Evolutionary conservation across 768 basidiomycete genomes (phyloP).

Genomic region (Saitozyma sp.): DNA sequence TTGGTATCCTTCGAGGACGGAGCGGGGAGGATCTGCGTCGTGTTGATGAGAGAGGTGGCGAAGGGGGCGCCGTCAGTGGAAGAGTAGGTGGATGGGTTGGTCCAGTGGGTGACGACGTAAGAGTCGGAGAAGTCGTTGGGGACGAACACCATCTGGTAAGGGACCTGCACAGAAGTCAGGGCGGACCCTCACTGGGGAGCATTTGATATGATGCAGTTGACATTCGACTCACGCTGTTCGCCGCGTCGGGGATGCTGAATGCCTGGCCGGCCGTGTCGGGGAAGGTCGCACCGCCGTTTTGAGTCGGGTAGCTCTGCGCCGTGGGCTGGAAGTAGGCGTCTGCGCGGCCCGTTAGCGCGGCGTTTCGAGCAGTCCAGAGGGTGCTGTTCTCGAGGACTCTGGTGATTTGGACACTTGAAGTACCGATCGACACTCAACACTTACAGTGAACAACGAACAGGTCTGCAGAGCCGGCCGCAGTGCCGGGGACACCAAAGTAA

Average conservation of each 20-base stretch:
- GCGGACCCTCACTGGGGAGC: neutral
- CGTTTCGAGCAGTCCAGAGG: neutral
- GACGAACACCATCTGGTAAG: conserved; percentile 74
- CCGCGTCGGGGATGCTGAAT: conserved; percentile 66
- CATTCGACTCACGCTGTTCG: conserved; percentile 56
- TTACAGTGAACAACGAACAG: conserved; percentile 87
- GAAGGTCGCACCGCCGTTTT: conserved; percentile 60
- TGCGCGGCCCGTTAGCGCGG: conserved; percentile 44
- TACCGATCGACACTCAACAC: conserved; percentile 36
- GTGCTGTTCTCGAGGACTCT: neutral
- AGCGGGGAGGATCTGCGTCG: conserved; percentile 51
- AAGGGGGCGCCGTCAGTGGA: conserved; percentile 41
- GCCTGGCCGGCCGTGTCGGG: conserved; percentile 69
- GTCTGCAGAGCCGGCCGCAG: conserved; percentile 67
- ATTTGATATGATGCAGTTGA: neutral
- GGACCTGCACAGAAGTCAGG: conserved; percentile 56
- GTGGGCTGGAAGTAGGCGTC: conserved; percentile 77
- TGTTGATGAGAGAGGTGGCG: conserved; percentile 49
- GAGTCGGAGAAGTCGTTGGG: conserved; percentile 70
- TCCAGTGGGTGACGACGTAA: conserved; percentile 64
- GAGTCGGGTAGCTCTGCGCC: conserved; percentile 61
- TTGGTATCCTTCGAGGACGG: conserved; percentile 43
- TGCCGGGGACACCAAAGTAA: conserved; percentile 72
- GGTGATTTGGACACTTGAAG: too few species aligned
- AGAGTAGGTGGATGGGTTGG: conserved; percentile 41